Conservation (phyloP, 2,329 filamentous ascomycete species). For the Penicillium vulpinum region DNA sequence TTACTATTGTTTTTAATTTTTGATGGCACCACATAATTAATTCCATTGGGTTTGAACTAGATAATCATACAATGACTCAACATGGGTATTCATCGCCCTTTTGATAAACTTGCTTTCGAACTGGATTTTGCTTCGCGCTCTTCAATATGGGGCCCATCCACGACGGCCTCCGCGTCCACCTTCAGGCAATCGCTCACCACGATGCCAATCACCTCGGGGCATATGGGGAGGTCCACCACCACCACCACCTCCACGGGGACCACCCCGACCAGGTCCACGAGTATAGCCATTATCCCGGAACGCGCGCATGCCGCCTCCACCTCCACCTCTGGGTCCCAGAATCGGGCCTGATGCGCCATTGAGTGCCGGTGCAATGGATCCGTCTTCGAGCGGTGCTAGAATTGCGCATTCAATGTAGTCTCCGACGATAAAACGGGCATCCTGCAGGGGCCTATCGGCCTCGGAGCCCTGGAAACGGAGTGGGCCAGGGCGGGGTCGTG, state of each 20-base stretch:
- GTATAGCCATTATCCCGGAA: conserved; percentile 50
- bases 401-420: conserved; percentile 86
- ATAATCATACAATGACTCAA: conserved; percentile 17
- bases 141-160: conserved; percentile 43
- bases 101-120: not conserved
- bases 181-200: conserved; percentile 50
- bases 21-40: not conserved
- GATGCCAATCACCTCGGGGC: conserved; percentile 49
- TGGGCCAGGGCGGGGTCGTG: conserved; percentile 29
- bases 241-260: conserved; percentile 46
- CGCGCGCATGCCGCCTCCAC: conserved; percentile 42
- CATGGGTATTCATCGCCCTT: conserved; percentile 8
- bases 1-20: not conserved
- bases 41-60: conserved; percentile 5
- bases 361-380: conserved; percentile 62
- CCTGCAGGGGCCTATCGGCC: conserved; percentile 70
- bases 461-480: conserved; percentile 57
- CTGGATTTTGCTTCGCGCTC: not conserved
- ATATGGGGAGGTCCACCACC: conserved; percentile 38
- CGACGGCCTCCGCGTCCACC: conserved; percentile 38
- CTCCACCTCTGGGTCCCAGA: conserved; percentile 25
- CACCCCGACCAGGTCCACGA: conserved; percentile 43
- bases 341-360: conserved; percentile 30
- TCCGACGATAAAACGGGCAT: conserved; percentile 80
- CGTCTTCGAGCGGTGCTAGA: conserved; percentile 71